Base-by-base conservation (phyloP, 257 asterid genomes). In the Fraxinus anomala region DNA sequence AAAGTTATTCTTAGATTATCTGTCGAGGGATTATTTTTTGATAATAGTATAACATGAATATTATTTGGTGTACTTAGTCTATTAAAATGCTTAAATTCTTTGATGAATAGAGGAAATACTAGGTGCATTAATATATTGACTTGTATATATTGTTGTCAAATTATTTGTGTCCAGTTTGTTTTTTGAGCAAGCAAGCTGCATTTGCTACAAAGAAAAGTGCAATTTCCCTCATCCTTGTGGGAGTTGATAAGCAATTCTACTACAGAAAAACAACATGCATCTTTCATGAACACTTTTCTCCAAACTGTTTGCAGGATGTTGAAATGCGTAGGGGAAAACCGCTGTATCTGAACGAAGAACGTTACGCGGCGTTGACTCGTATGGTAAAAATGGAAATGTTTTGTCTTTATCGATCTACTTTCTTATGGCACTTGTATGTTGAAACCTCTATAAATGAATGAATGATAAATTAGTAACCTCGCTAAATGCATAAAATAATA, bases 251-350 rank as follows among this genome's bases (percentile, higher is more conserved):
- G 66, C 74, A 40, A 54, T 84, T 75, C 5, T 66, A 65, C 28
- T 21, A 34, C 37, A 2, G 26, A 0, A 51, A 9, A 69, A 28
- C 75, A 51, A 67, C 74, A 42, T 74, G 71, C 73, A 81, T 74
- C 17, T 74, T 40, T 79, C 77, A 70, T 39, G 21, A 21, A 59
- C 67, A 37, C 13, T 61, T n/a, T 65, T 26, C 36, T 51, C 66
- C 23, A 69, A 47, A 76, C 39, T 73, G 76, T 51, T 79, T 89
- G 85, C 94, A 95, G 99, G 99, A 93, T 83, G 83, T 82, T 69
- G 99, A 89, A 36, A 89, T 95, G 95, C 82, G 73, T 54, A 86
- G 99, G 73, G 99, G 99, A 28, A 95, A 93, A 82, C 99, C 98
- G 6, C 84, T 95, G 85, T 93, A 83, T 84, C 86, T 95, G 71